Evolutionary conservation across 345 rosid species (phyloP).

Genomic region (Heritiera fomes): DNA sequence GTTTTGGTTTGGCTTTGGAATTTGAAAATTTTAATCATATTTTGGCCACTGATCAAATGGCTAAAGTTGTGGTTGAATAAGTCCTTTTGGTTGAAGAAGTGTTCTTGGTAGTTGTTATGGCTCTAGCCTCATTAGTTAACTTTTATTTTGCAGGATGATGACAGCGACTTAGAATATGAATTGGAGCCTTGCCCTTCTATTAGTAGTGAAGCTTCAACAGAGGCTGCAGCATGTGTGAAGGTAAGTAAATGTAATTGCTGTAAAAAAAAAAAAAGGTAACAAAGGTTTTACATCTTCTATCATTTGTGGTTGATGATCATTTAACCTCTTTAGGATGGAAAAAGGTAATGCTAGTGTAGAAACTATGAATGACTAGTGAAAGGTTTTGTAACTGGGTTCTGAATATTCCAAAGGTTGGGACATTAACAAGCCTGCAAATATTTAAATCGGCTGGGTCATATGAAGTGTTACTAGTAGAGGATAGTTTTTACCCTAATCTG

Average conservation of each 20-base stretch:
- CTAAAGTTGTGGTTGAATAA: not conserved
- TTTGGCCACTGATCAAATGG: not conserved
- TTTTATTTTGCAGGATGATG: constrained; percentile 68
- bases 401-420: not conserved
- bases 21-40: not conserved
- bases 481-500: not conserved
- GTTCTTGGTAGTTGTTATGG: not conserved
- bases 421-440: not conserved
- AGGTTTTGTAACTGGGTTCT: not conserved
- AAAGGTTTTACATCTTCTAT: not conserved
- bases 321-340: not conserved
- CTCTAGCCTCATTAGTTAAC: not conserved
- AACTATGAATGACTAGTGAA: not conserved
- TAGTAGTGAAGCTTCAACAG: constrained; percentile 59
- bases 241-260: constrained; percentile 35
- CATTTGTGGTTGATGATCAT: not conserved
- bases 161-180: constrained; percentile 87
- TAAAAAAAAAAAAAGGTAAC: not conserved
- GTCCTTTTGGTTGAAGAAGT: constrained; percentile 8
- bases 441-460: not conserved
- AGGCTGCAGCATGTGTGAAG: constrained; percentile 88
- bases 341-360: not conserved
- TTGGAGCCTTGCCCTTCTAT: constrained; percentile 78
- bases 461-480: not conserved
- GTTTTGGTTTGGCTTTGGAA: not conserved